A percentile compares a stretch with the other conserved stretches of the same genome.
These are phyloP conservation scores for Stenocarpella maydis DNA, from an alignment of 2,329 filamentous ascomycete species.

Conservation along the genomic window DNA sequence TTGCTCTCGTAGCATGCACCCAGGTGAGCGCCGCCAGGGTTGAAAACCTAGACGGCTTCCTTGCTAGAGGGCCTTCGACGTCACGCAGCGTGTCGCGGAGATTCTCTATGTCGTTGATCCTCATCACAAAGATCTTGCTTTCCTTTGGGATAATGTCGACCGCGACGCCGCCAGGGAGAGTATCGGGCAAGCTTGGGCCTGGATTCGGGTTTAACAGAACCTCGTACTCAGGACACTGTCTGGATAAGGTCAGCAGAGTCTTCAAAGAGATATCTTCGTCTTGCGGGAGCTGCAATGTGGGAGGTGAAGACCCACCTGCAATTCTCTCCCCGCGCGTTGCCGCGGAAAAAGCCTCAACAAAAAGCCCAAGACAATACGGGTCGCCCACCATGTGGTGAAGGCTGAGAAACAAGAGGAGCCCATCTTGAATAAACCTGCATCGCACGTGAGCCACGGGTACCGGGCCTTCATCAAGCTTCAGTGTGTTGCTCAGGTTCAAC, in stretches of 20 bases:
- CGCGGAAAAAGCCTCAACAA: neutral
- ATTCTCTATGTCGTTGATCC: neutral
- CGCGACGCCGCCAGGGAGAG: neutral
- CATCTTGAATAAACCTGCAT: neutral
- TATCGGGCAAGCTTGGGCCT: neutral
- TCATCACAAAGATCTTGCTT: neutral
- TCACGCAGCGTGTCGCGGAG: neutral
- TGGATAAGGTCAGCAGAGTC: neutral
- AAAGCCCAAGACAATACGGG: neutral
- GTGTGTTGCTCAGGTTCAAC: neutral
- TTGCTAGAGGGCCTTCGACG: neutral
- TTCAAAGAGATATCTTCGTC: neutral
- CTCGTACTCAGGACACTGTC: neutral
- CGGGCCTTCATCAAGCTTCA: neutral
- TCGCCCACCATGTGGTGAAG: neutral
- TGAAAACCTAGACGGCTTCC: neutral
- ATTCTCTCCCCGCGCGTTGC: neutral
- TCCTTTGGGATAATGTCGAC: neutral
- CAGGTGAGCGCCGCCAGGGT: neutral
- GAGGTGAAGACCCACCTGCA: neutral
- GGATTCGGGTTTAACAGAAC: neutral
- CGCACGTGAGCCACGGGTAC: neutral
- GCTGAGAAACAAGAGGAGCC: neutral
- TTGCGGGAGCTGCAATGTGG: neutral
- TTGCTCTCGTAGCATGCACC: neutral